Base-by-base conservation (phyloP, 805 yeast species). In the Metschnikowia rubicola region DNA sequence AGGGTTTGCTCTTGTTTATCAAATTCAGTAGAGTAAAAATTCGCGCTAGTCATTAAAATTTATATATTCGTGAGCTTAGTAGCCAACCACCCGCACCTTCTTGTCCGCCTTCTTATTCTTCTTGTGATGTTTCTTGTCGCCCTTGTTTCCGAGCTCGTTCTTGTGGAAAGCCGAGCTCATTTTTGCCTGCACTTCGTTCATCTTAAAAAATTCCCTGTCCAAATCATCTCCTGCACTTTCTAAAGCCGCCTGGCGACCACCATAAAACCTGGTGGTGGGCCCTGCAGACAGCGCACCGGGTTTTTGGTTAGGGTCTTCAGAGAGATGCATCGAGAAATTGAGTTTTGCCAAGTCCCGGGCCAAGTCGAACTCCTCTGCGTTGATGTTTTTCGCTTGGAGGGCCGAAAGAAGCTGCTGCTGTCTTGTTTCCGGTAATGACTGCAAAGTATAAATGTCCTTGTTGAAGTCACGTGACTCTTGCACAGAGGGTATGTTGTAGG, bases 211-310 rank as follows among this genome's bases (percentile, higher is more conserved):
- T 48, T 89, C 96, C 33, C 80, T 74, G 65, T 92, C 97, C 54
- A 92, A 72, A 57, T 88, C 94, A 36, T 81, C 88, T 32, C 92
- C 89, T 7, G 89, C 86, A 61, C 85, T 83, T 55, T 78, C 79
- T 52, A 86, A 73, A 2, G 89, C 88, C 10, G 94, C 92, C 61
- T 86, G 90, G 54, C 79, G 83, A 66, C 94, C 94, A 70, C 94
- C 92, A 58, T 86, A 84, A 47, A 78, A 80, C 13, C 72, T 63
- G 9, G 85, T 71, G 47, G 72, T 75, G 4, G 84, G 77, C 1
- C 53, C 53, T 11, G 46, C 15, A 13, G 43, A 30, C 10, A 32
- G 39, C 26, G 67, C 69, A 39, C 68, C 67, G 9, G 59, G 59
- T 28, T 59, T 60, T 37, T 57, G 57, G 35, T 53, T 51, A 5